phyloP scores from a whole-genome alignment of 257 asterid genomes.

The Solanum etuberosum region DNA sequence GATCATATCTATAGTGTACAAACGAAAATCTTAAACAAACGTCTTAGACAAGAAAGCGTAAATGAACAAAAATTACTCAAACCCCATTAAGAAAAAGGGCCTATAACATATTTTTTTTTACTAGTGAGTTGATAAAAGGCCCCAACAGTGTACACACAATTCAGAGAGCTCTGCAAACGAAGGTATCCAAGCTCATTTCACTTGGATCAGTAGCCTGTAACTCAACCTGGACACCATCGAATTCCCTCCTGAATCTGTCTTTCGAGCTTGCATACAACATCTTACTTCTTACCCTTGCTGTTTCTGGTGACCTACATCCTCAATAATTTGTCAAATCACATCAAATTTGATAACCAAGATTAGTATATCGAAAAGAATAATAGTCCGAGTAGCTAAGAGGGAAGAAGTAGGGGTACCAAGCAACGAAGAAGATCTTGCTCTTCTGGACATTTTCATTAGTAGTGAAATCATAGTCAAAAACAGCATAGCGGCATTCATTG shows the following conservation, averaged over 20 bases:
- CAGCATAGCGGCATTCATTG: slow-evolving; percentile 56
- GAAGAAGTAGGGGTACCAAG: slow-evolving; percentile 22
- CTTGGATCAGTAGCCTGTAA: slow-evolving; percentile 72
- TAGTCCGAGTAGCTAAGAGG: no score
- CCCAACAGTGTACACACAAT: background rate
- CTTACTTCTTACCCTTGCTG: slow-evolving; percentile 54
- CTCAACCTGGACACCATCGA: slow-evolving; percentile 65
- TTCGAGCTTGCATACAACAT: slow-evolving; percentile 64
- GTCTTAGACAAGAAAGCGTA: background rate
- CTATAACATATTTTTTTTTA: background rate
- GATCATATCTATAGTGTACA: background rate
- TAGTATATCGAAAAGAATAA: no score
- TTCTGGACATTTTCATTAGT: slow-evolving; percentile 57
- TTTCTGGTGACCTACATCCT: slow-evolving; percentile 52
- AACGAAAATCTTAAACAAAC: background rate
- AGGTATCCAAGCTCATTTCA: slow-evolving; percentile 63
- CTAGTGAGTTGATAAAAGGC: background rate
- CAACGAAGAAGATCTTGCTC: slow-evolving; percentile 64
- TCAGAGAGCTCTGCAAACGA: slow-evolving; percentile 45
- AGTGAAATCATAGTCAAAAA: slow-evolving; percentile 55
- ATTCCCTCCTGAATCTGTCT: slow-evolving; percentile 65
- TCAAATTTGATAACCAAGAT: no score
- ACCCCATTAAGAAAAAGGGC: background rate
- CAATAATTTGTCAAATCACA: background rate
- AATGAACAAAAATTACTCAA: background rate